Evolutionary conservation across 2,329 filamentous ascomycete species (phyloP).

Genomic region (Drechslerella dactyloides): DNA sequence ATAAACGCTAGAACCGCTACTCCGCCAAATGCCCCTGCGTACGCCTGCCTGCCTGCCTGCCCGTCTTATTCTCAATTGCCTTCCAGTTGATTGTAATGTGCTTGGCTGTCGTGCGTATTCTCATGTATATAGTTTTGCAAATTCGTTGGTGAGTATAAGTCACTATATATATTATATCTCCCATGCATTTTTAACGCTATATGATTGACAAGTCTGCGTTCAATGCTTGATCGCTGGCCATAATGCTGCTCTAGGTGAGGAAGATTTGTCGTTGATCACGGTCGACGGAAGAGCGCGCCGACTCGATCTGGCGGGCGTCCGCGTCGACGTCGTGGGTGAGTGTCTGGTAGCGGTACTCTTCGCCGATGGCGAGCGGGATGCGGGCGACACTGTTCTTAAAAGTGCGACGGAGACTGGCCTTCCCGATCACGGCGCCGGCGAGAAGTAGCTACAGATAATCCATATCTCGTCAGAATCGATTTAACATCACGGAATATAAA

Average conservation of each 20-base stretch:
- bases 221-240: neutral
- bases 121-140: too few relatives aligned
- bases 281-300: conserved; percentile 8
- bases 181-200: too few relatives aligned
- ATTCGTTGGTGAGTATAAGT: too few relatives aligned
- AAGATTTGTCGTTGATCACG: conserved; percentile 23
- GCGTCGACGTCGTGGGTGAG: conserved; percentile 18
- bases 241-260: conserved; percentile 9
- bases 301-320: conserved; percentile 5
- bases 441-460: neutral
- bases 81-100: too few relatives aligned
- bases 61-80: neutral
- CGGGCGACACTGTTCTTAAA: conserved; percentile 1
- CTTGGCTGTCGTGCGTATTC: too few relatives aligned
- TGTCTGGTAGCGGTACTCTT: conserved; percentile 21
- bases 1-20: neutral
- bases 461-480: neutral
- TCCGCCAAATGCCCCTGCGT: neutral
- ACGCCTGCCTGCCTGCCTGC: neutral
- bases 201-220: too few relatives aligned
- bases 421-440: conserved; percentile 8
- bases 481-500: neutral
- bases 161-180: too few relatives aligned
- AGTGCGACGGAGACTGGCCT: conserved; percentile 2
- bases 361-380: conserved; percentile 4